Conservation (phyloP, 345 rosid genomes). For the Erodium maritimum region DNA sequence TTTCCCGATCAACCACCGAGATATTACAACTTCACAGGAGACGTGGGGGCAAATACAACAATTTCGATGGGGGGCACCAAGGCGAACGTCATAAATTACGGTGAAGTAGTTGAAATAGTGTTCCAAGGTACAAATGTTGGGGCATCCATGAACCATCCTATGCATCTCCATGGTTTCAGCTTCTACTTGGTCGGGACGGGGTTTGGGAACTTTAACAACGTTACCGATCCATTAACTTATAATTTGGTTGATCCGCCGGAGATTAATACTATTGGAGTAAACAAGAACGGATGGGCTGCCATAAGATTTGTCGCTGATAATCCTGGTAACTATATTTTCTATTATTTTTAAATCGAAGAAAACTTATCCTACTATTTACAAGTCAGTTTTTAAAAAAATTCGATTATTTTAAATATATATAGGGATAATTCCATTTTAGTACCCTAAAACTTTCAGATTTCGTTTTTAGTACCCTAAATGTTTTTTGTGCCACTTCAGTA, state of each 20-base stretch:
- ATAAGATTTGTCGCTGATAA: conserved; percentile 23
- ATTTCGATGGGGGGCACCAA: conserved; percentile 14
- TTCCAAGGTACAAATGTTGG: conserved; percentile 29
- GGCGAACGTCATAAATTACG: conserved; percentile 19
- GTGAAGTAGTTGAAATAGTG: conserved; percentile 27
- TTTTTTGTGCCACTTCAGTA: too few species aligned
- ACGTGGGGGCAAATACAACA: conserved; percentile 1
- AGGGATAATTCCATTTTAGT: too few species aligned
- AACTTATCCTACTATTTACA: too few species aligned
- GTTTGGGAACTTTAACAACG: conserved; percentile 22
- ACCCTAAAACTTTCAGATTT: too few species aligned
- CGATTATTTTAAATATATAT: too few species aligned
- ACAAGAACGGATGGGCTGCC: conserved; percentile 23
- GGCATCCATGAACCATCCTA: conserved; percentile 23
- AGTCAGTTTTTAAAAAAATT: too few species aligned
- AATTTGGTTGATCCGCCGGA: conserved; percentile 29
- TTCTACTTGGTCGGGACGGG: conserved; percentile 35
- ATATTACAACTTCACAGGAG: conserved; percentile 25
- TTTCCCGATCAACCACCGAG: conserved; percentile 15
- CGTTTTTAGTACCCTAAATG: too few species aligned
- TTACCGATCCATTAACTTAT: conserved; percentile 13
- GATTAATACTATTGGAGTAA: conserved; percentile 21
- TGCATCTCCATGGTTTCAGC: conserved; percentile 35
- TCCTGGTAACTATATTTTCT: conserved; percentile 16
- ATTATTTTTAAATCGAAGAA: too few species aligned